phyloP scores from a whole-genome alignment of 805 yeast species.

The Kodamaea hsintzibuensis region DNA sequence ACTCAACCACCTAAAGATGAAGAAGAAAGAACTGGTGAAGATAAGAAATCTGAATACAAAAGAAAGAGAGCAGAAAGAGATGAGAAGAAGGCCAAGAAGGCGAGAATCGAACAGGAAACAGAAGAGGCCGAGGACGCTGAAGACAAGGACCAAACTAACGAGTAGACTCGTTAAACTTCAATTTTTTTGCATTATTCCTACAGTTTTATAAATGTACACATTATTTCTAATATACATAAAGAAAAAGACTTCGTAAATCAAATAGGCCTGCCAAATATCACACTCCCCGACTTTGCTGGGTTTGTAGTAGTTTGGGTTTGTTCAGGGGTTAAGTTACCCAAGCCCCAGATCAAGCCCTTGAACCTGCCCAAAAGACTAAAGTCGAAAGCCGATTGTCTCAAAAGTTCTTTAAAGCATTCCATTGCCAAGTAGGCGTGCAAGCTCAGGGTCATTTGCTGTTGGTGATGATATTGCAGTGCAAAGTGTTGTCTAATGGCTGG shows the following conservation, averaged over 20 bases:
- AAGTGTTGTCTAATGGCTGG: conserved; percentile 41
- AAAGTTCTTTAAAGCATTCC: conserved; percentile 64
- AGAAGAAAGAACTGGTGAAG: conserved; percentile 58
- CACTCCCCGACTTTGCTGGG: conserved; percentile 13
- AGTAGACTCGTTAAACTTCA: not conserved
- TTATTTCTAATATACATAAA: not conserved
- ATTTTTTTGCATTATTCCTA: no score
- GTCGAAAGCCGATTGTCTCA: conserved; percentile 26
- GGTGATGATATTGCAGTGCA: conserved; percentile 22
- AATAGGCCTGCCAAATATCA: conserved; percentile 33
- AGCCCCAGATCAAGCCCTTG: conserved; percentile 56
- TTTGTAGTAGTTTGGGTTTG: conserved; percentile 4
- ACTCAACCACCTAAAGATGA: conserved; percentile 83
- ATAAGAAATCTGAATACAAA: conserved; percentile 53
- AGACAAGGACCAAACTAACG: not conserved
- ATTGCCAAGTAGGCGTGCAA: conserved; percentile 64
- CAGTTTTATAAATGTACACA: no score
- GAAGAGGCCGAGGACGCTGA: conserved; percentile 21
- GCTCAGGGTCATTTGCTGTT: conserved; percentile 46
- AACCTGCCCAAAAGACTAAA: conserved; percentile 30
- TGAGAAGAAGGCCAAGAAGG: conserved; percentile 29
- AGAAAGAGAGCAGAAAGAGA: conserved; percentile 55
- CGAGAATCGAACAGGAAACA: conserved; percentile 21
- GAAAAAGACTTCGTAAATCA: not conserved
- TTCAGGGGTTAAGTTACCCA: conserved; percentile 27